Evolutionary conservation across 805 yeast genomes (phyloP).

Genomic region (Metschnikowia cubensis): DNA sequence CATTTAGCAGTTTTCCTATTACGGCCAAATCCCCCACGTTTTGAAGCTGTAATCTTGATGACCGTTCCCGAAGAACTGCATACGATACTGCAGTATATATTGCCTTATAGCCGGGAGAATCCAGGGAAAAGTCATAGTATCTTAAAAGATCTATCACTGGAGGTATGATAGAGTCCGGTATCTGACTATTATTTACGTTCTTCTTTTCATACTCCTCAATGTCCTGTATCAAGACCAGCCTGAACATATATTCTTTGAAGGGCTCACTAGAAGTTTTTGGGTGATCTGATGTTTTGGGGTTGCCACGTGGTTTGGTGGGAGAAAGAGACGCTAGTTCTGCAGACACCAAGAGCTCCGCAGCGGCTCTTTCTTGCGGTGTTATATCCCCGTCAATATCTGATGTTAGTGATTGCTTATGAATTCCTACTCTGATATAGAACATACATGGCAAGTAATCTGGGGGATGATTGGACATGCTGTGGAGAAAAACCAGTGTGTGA

Average conservation of each 20-base stretch:
- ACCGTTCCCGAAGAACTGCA: conserved; percentile 36
- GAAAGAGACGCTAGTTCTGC: conserved; percentile 20
- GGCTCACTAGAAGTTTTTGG: not conserved
- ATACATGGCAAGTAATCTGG: conserved; percentile 39
- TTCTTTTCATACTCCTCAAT: conserved; percentile 24
- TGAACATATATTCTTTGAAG: not conserved
- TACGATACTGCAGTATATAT: conserved; percentile 39
- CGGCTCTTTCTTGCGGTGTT: conserved; percentile 32
- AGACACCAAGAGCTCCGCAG: conserved; percentile 33
- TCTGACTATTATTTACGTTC: conserved; percentile 2
- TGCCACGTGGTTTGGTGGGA: not conserved
- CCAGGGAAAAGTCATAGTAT: not conserved
- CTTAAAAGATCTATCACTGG: not conserved
- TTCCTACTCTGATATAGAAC: conserved; percentile 16
- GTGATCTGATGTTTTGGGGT: too few relatives aligned
- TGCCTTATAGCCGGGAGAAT: conserved; percentile 18
- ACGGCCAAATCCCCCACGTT: conserved; percentile 37
- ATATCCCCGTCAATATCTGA: conserved; percentile 33
- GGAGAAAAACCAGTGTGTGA: not conserved
- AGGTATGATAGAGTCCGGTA: conserved; percentile 5
- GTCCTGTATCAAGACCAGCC: conserved; percentile 16
- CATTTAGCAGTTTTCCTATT: conserved; percentile 30
- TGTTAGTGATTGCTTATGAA: conserved; percentile 10
- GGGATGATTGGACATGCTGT: not conserved
- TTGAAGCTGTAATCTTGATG: conserved; percentile 32